Base-by-base conservation (phyloP, 768 basidiomycete genomes). In the Termitomyces sp. region DNA sequence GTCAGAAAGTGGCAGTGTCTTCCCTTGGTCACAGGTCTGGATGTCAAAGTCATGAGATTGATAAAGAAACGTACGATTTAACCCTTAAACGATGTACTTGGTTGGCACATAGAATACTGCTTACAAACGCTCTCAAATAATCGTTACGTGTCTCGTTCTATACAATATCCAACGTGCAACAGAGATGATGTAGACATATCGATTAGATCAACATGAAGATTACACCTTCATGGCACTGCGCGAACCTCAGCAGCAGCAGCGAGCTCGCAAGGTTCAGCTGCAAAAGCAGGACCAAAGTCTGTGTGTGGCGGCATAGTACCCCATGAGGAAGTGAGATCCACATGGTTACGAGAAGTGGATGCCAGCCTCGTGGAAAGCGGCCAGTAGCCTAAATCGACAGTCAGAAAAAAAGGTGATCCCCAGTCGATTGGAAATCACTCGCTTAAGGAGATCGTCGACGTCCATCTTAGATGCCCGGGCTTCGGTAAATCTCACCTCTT, bases 381-480 rank as follows among this genome's bases (percentile, higher is more conserved):
- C 78, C n/a, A 90, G 64, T 21, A 90, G 64, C 69, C 87, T 90
- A 62, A n/a, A 50, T 38, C 40, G 19, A 41, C 33, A 35, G 38
- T 45, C 33, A 51, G 44, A 8, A 23, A 53, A 21, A 15, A 21
- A 38, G 44, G 49, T 38, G 17, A 33, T 21, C 8, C 23, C 47
- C 33, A 5, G 38, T 3, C 45, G 42, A 28, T 21, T 54, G 33
- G 31, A 14, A 12, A 35, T 47, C 35, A 73, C 86, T 53, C 65
- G 93, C 92, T 89, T 94, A 38, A 98, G 75, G 23, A 98, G 76
- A 67, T 96, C 95, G 62, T 96, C 89, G 11, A 97, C 78, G 56
- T 88, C 84, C 94, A 98, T 95, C 71, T 98, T 98, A 2, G 93
- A 84, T 1, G 91, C 92, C 45, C 95, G 82, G 50, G 78, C 83